Evolutionary conservation across 2,329 filamentous ascomycete genomes (phyloP).

Genomic region (Pseudocercospora vitis): DNA sequence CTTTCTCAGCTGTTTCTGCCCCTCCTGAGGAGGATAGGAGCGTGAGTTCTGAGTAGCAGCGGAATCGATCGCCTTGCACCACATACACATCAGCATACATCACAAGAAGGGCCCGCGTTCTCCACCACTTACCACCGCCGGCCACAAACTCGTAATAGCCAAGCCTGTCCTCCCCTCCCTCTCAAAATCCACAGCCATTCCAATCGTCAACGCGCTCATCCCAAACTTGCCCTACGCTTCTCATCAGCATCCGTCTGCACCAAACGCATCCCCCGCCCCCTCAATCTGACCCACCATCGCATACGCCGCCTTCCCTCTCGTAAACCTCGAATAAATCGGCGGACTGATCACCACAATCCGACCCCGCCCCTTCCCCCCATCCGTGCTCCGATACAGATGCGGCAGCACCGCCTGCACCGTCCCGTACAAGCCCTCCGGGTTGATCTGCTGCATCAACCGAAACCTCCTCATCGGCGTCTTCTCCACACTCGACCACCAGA

Average conservation of each 20-base stretch:
- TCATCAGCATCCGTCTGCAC: not conserved
- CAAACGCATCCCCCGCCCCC: no score
- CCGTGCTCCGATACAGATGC: constrained; percentile 54
- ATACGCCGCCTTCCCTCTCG: constrained; percentile 82
- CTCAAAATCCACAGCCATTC: constrained; percentile 77
- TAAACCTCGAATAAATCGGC: constrained; percentile 82
- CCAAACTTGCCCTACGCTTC: constrained; percentile 42
- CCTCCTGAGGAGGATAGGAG: constrained; percentile 38
- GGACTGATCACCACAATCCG: constrained; percentile 77
- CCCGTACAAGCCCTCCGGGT: constrained; percentile 73
- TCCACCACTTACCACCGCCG: constrained; percentile 62
- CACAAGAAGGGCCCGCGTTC: not conserved
- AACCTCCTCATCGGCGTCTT: constrained; percentile 60
- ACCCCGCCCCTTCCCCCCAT: constrained; percentile 50
- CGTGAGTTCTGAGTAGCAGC: constrained; percentile 64
- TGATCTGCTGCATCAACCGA: constrained; percentile 70
- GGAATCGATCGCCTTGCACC: constrained; percentile 65
- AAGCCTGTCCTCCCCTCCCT: constrained; percentile 65
- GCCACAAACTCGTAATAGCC: constrained; percentile 82
- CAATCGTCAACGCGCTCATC: constrained; percentile 80
- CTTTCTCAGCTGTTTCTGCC: constrained; percentile 31
- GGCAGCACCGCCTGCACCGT: constrained; percentile 68
- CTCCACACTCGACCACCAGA: constrained; percentile 69
- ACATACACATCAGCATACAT: not conserved
- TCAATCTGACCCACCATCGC: constrained; percentile 49